Conservation (phyloP, 1,284 basidiomycete genomes). For the Sporisorium scitamineum region DNA sequence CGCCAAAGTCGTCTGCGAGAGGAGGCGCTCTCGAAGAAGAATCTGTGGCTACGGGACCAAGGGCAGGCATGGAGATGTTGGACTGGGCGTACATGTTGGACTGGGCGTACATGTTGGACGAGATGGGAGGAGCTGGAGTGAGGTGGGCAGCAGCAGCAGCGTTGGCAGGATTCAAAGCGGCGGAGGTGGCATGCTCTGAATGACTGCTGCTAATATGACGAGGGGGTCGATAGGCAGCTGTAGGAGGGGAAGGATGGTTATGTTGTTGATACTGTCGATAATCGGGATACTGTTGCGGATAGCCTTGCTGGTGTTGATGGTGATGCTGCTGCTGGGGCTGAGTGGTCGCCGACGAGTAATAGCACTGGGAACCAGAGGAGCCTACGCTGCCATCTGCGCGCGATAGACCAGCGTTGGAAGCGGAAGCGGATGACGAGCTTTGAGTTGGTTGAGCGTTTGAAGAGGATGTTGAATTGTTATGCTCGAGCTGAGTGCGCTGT, state of each 20-base stretch:
- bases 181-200: conserved; percentile 32
- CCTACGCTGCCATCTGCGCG: conserved; percentile 39
- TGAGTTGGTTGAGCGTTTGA: conserved; percentile 9
- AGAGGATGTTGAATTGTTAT: conserved; percentile 14
- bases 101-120: conserved; percentile 54
- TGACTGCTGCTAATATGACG: conserved; percentile 46
- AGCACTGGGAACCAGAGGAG: conserved; percentile 45
- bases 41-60: conserved; percentile 28
- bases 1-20: conserved; percentile 58
- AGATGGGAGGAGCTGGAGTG: conserved; percentile 24
- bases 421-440: conserved; percentile 21
- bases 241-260: conserved; percentile 32
- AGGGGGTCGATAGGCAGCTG: conserved; percentile 16
- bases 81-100: conserved; percentile 56
- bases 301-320: conserved; percentile 17
- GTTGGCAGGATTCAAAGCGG: conserved; percentile 27
- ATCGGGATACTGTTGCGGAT: conserved; percentile 25
- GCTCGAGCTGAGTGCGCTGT: neutral
- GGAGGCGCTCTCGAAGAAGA: conserved; percentile 41
- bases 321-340: conserved; percentile 21
- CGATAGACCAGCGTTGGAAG: conserved; percentile 21
- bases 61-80: conserved; percentile 61
- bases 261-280: conserved; percentile 16
- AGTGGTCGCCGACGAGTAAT: conserved; percentile 34
- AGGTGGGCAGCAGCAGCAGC: conserved; percentile 17